Evolutionary conservation across 2,329 filamentous ascomycete genomes (phyloP), one percentile per base, ranked within the genome.

Genomic region (Sclerotinia subarctica): DNA sequence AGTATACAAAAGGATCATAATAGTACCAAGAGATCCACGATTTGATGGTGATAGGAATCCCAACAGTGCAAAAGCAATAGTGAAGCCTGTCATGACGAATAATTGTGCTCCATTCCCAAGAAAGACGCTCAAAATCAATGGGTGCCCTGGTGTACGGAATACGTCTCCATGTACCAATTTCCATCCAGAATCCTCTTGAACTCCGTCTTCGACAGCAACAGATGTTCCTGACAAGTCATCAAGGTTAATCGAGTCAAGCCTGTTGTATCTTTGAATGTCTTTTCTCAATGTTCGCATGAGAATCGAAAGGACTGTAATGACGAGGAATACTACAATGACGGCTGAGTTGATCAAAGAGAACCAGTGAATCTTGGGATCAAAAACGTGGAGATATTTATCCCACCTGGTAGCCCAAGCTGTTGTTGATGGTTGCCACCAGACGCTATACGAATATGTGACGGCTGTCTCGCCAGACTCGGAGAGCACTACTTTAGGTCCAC

Each of bases 311-410:
- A 99, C 95, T 74, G 95, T 97, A 57, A 93, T 87, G 47, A 94
- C 89, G 52, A 98, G 84, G 80, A 98, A 95, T 60, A 97, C 85
- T 63, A 99, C 94, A 70, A 99, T 96, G 56, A 98, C 89, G 62
- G 95, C 92, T 47, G 94, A 97, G 80, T 97, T 97, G 80, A 98
- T 91, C 62, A 99, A 88, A 69, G 94, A 97, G 82, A 98, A 97
- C 95, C 95, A 99, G 79, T 99, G 95, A 74, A 99, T 98, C 83
- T 95, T 96, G 64, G 95, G 94, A 78, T 98, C 94, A 77, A 94
- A 96, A 42, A 99, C 94, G 76, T 98, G 94, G 47, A 99, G 85
- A 78, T 98, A 98, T 80, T 97, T 98, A 83, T 99, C 95, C 95
- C 95, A 99, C 72, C 95, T 88, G 17, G 95, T 99, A 38, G 95